Evolutionary conservation across 2,329 filamentous ascomycete genomes (phyloP).

Genomic region (Fusarium nematophilum): DNA sequence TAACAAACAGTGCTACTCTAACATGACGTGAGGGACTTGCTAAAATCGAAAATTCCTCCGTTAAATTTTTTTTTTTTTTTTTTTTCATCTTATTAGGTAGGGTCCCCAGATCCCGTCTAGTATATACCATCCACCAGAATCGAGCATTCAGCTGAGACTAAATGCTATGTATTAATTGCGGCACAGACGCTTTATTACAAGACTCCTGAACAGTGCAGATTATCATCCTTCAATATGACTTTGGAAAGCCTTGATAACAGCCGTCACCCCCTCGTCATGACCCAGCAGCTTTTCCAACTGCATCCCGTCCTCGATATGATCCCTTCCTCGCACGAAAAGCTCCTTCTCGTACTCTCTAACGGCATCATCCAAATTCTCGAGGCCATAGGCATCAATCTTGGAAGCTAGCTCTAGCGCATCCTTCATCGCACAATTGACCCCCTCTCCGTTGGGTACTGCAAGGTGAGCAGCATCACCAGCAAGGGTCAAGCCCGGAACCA

Average conservation of each 20-base stretch:
- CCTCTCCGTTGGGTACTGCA: neutral
- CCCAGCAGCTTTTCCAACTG: neutral
- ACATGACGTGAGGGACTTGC: no score
- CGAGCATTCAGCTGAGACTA: no score
- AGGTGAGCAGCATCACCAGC: constrained; percentile 4
- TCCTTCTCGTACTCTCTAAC: neutral
- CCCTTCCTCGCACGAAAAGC: neutral
- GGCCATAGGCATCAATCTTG: neutral
- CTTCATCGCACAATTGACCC: constrained; percentile 1
- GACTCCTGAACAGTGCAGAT: no score
- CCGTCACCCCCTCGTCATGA: neutral
- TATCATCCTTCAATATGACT: no score
- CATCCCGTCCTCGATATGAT: neutral
- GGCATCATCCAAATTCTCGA: neutral
- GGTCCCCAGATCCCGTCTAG: no score
- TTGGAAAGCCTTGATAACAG: neutral
- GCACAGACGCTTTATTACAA: no score
- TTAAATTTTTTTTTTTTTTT: no score
- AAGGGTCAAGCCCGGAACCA: neutral
- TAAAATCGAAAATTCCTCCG: no score
- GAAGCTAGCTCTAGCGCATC: neutral
- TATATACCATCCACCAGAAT: no score
- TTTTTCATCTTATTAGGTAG: no score
- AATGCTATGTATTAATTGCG: no score
- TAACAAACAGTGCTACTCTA: no score